A percentile compares a stretch with the other conserved stretches of the same genome.
These are phyloP conservation scores for Salisapilia sapeloensis DNA, from an alignment of 352 stramenopile genomes.

Conservation along the genomic window DNA sequence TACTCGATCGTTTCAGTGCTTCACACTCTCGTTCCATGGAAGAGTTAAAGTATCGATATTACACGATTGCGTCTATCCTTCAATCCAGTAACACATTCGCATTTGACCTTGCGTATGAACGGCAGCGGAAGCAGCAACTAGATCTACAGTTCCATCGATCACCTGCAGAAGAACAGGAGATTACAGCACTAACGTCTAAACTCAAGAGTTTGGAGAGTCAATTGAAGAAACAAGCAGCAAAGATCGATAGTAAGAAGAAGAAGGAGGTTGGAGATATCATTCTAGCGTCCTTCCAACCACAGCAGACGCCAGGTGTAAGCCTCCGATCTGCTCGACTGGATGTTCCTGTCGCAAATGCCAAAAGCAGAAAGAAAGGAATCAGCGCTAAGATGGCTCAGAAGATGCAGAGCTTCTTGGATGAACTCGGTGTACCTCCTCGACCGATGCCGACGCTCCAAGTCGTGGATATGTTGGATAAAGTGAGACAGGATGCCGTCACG, in stretches of 20 bases:
- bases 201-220: conserved; percentile 37
- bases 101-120: conserved; percentile 59
- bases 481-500: conserved; percentile 36
- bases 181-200: conserved; percentile 33
- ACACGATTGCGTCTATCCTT: too few relatives aligned
- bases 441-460: conserved; percentile 55
- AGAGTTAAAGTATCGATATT: conserved; percentile 61
- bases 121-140: conserved; percentile 49
- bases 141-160: conserved; percentile 45
- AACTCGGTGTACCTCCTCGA: conserved; percentile 37
- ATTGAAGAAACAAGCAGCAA: conserved; percentile 44
- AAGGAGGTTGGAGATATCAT: conserved; percentile 45
- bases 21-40: conserved; percentile 26
- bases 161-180: conserved; percentile 44
- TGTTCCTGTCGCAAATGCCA: conserved; percentile 24
- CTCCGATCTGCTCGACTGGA: conserved; percentile 33
- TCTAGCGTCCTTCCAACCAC: too few relatives aligned
- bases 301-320: conserved; percentile 39
- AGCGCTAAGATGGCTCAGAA: conserved; percentile 55
- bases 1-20: too few relatives aligned
- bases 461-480: conserved; percentile 36
- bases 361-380: conserved; percentile 9
- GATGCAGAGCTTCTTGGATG: conserved; percentile 40
- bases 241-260: conserved; percentile 50
- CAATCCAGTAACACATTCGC: too few relatives aligned